phyloP scores from a whole-genome alignment of 179 eudicot genomes.

The Amaranthus tricolor region DNA sequence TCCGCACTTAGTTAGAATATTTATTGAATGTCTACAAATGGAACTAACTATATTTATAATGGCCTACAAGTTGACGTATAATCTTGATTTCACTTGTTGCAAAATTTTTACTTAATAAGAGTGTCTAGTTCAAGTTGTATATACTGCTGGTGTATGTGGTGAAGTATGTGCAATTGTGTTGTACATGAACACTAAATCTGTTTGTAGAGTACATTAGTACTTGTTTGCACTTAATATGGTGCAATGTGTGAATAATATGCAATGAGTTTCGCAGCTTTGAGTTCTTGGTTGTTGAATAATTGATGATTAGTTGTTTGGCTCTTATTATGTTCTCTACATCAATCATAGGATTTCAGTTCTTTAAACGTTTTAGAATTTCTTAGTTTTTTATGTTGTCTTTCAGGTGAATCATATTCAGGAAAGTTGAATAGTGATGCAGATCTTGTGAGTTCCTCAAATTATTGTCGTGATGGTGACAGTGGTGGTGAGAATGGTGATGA shows the following conservation, averaged over 20 bases:
- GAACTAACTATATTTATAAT: conserved; percentile 13
- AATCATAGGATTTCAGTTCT: conserved; percentile 3
- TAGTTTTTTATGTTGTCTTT: conserved; percentile 29
- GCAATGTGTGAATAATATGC: conserved; percentile 11
- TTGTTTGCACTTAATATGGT: conserved; percentile 3
- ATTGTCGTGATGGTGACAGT: conserved; percentile 22
- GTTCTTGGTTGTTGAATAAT: conserved; percentile 19
- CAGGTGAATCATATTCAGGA: conserved; percentile 49
- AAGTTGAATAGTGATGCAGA: conserved; percentile 32
- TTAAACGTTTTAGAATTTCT: conserved; percentile 14
- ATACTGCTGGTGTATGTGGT: conserved; percentile 21
- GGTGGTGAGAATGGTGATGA: conserved; percentile 27
- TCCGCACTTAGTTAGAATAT: no score
- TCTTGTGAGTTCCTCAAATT: conserved; percentile 22
- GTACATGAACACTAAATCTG: conserved; percentile 22
- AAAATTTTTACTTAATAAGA: background rate
- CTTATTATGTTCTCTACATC: conserved; percentile 11
- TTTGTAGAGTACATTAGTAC: conserved; percentile 19
- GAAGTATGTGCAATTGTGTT: conserved; percentile 9
- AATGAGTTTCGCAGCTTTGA: conserved; percentile 11
- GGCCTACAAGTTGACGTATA: conserved; percentile 7
- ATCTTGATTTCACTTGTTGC: background rate
- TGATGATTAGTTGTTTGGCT: conserved; percentile 7
- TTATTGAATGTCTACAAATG: conserved; percentile 32
- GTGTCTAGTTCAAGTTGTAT: conserved; percentile 12